Evolutionary conservation across 495 filamentous ascomycete genomes (phyloP).

Genomic region (Lasiosphaeria hispida): DNA sequence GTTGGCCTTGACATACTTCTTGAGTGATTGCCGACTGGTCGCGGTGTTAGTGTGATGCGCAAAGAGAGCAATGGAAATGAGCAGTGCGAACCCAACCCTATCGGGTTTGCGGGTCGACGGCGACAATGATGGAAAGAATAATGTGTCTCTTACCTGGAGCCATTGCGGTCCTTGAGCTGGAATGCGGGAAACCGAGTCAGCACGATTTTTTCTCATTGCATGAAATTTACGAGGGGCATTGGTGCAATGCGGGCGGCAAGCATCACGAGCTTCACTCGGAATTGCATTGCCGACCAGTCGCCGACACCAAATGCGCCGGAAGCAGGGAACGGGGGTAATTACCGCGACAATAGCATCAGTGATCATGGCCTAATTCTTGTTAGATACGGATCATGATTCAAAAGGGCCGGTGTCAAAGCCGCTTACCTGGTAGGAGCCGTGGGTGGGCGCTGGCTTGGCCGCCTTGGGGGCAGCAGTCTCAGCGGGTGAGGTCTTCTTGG

Average conservation of each 20-base stretch:
- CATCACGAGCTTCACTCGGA: conserved; percentile 25
- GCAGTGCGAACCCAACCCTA: not conserved
- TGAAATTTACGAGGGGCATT: not conserved
- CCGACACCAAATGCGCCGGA: conserved; percentile 35
- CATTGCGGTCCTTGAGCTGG: conserved; percentile 65
- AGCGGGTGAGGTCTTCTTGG: conserved; percentile 56
- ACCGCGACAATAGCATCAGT: conserved; percentile 66
- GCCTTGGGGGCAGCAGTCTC: conserved; percentile 50
- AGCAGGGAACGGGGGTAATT: conserved; percentile 42
- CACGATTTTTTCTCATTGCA: conserved; percentile 26
- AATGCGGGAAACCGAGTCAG: conserved; percentile 45
- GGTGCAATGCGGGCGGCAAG: conserved; percentile 14
- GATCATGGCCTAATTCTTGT: conserved; percentile 59
- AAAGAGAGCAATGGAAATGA: conserved; percentile 6
- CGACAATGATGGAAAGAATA: conserved; percentile 3
- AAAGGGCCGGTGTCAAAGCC: conserved; percentile 17
- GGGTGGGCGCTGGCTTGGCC: conserved; percentile 52
- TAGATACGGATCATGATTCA: conserved; percentile 36
- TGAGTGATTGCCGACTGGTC: conserved; percentile 84
- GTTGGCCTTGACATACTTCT: conserved; percentile 98
- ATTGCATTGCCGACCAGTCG: conserved; percentile 17
- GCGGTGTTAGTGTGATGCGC: conserved; percentile 36
- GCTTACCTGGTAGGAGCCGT: conserved; percentile 58
- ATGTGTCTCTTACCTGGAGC: conserved; percentile 54
- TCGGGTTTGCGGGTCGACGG: not conserved